phyloP scores from a whole-genome alignment of 768 basidiomycete genomes.

The Termitomyces sp. region DNA sequence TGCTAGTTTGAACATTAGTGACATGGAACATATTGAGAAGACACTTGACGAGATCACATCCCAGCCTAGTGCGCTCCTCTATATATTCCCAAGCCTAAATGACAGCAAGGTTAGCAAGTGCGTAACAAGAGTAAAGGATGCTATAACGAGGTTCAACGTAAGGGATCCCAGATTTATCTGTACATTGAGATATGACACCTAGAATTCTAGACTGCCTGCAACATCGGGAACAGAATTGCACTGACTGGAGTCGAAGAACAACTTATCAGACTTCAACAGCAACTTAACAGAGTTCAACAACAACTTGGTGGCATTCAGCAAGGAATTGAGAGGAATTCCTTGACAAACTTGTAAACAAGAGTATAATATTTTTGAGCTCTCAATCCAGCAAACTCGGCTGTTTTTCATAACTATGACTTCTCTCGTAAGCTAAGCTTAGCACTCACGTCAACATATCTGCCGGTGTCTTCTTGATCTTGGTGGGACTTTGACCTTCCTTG shows the following conservation, averaged over 20 bases:
- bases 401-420: conserved; percentile 16
- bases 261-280: no score
- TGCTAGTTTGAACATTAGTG: not conserved
- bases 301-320: no score
- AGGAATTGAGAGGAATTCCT: no score
- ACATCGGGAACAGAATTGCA: not conserved
- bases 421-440: conserved; percentile 10
- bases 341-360: not conserved
- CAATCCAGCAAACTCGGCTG: conserved; percentile 8
- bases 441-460: not conserved
- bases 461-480: conserved; percentile 26
- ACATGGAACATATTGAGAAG: conserved; percentile 1
- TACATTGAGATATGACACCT: no score
- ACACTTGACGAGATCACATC: conserved; percentile 3
- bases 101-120: conserved; percentile 4
- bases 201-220: not conserved
- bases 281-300: no score
- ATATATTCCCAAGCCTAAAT: not conserved
- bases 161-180: not conserved
- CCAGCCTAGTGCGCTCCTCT: not conserved
- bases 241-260: not conserved
- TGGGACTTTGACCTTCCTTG: conserved; percentile 32
- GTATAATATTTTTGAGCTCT: not conserved
- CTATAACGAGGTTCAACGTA: not conserved
- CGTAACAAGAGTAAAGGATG: not conserved